phyloP scores from a whole-genome alignment of 805 yeast species.

The Wickerhamomyces pijperi region DNA sequence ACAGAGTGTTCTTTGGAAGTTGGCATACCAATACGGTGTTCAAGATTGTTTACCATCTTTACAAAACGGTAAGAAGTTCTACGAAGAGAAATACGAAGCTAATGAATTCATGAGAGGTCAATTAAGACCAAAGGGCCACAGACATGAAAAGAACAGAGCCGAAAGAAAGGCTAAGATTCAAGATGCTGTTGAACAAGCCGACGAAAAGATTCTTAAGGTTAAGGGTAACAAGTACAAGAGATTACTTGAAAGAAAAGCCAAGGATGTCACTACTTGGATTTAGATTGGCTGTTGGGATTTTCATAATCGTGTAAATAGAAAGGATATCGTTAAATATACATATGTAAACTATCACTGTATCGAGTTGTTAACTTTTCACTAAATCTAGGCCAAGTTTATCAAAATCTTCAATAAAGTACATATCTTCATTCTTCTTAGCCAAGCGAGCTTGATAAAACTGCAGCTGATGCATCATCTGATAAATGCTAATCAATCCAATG shows the following conservation, averaged over 20 bases:
- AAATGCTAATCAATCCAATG: neutral
- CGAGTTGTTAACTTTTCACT: neutral
- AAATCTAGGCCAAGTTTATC: neutral
- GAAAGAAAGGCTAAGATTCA: constrained; percentile 49
- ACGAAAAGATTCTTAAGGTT: constrained; percentile 49
- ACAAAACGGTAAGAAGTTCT: constrained; percentile 46
- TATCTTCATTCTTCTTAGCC: neutral
- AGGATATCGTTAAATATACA: neutral
- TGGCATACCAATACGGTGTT: constrained; percentile 75
- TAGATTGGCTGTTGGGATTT: constrained; percentile 1
- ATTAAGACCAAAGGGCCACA: constrained; percentile 65
- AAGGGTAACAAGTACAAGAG: constrained; percentile 19
- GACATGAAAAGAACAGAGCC: constrained; percentile 60
- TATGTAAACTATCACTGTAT: too few relatives aligned
- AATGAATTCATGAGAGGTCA: constrained; percentile 72
- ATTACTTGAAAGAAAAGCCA: constrained; percentile 15
- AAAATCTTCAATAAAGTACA: neutral
- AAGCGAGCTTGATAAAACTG: neutral
- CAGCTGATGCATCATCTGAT: neutral
- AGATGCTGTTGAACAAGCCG: constrained; percentile 57
- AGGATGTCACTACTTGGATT: constrained; percentile 16
- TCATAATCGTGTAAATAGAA: neutral
- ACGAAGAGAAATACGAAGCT: constrained; percentile 60
- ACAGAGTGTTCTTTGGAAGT: constrained; percentile 72
- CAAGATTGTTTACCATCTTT: constrained; percentile 60